Base-by-base conservation (phyloP, 1,284 basidiomycete genomes). In the Heterobasidion parviporum region DNA sequence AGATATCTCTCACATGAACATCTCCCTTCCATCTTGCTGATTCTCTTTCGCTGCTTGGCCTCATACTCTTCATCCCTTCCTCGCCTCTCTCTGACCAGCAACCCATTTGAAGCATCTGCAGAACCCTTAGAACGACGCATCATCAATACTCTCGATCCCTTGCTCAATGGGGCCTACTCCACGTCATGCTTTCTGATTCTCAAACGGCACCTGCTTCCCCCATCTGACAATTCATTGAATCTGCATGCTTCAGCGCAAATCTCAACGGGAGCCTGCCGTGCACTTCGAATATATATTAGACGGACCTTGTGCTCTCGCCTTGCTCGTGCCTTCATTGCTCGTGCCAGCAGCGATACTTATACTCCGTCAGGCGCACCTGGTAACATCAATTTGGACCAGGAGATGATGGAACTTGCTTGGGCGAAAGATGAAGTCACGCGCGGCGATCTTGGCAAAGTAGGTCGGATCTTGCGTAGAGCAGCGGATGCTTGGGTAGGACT, bases 341-440 rank as follows among this genome's bases (percentile, higher is more conserved):
- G 79, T 26, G 73, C 82, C 57, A 73, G 70, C n/a, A 74, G 80
- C 2, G 62, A 74, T 6, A 71, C 72, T 6, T 85, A 85, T 57
- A 76, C 81, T 0, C 74, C 75, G 44, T 79, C 84, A 1, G 85
- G 84, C 26, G 78, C 76, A 3, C 81, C 83, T 0, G 76, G 75
- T 0, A 72, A 79, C 47, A 71, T 87, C 61, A 79, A 80, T 52
- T 65, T 48, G 3, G 81, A 81, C 55, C 71, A 71, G 45, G 80
- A 82, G 16, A 65, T 88, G 50, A 77, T 89, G 75, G 84, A 87
- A 59, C 77, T 78, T 2, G 86, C 85, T 0, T 89, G 84, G 84
- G 74, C 81, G 1, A 81, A 79, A 62, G 81, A 86, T 51, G 81
- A 83, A 45, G 68, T 76, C 10, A 66, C 72, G 3, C 67, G 70